Conservation (phyloP, 1,284 basidiomycete genomes). For the Malassezia equina region DNA sequence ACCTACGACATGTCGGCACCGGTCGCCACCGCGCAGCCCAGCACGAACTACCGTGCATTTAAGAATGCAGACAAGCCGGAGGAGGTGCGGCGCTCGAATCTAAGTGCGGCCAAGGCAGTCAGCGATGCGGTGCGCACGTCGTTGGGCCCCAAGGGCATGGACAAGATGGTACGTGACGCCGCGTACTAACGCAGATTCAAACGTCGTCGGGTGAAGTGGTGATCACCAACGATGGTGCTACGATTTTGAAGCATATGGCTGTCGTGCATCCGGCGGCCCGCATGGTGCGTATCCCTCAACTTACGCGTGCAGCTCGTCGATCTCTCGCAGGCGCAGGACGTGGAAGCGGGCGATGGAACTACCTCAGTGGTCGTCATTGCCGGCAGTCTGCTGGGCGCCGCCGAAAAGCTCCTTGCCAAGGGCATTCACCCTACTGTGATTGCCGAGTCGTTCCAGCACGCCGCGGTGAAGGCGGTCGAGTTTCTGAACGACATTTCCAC, state of each 20-base stretch:
- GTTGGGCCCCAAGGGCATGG: slow-evolving; percentile 95
- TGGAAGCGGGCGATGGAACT: slow-evolving; percentile 98
- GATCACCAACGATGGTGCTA: slow-evolving; percentile 98
- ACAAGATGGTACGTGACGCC: slow-evolving; percentile 71
- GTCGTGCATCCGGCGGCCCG: slow-evolving; percentile 95
- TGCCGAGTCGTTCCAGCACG: slow-evolving; percentile 87
- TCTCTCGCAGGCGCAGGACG: slow-evolving; percentile 92
- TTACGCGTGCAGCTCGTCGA: slow-evolving; percentile 57
- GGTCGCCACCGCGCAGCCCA: background rate
- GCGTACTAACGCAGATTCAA: slow-evolving; percentile 58
- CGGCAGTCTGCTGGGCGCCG: slow-evolving; percentile 80
- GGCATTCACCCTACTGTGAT: slow-evolving; percentile 93
- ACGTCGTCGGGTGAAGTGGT: slow-evolving; percentile 92
- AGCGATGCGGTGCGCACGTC: slow-evolving; percentile 95
- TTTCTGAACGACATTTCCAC: slow-evolving; percentile 85
- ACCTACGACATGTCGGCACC: slow-evolving; percentile 10
- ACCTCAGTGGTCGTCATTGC: slow-evolving; percentile 95
- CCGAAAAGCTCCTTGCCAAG: slow-evolving; percentile 93
- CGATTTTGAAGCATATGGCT: slow-evolving; percentile 92
- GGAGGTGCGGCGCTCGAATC: slow-evolving; percentile 45
- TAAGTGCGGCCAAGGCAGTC: slow-evolving; percentile 60
- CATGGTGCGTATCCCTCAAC: slow-evolving; percentile 56
- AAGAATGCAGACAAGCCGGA: slow-evolving; percentile 49
- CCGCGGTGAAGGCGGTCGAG: slow-evolving; percentile 84
- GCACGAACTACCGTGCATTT: slow-evolving; percentile 28